Conservation (phyloP, 352 stramenopile species). For the Globisporangium spinosum region DNA sequence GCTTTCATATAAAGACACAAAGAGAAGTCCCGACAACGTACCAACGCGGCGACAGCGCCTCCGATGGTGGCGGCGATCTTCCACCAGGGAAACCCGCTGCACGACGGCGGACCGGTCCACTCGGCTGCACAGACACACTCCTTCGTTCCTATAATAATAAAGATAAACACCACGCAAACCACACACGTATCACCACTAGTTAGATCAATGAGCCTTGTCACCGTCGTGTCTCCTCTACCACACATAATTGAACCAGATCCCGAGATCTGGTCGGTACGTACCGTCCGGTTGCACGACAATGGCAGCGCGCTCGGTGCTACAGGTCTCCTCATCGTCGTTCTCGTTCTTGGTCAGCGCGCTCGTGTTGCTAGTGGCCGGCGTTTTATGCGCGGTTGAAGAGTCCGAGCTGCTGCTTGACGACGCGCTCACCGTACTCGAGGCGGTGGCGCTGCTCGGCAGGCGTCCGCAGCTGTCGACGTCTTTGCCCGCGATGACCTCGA, state of each 20-base stretch:
- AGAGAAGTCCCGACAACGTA: conserved; percentile 11
- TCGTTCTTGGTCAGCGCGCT: conserved; percentile 8
- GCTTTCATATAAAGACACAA: neutral
- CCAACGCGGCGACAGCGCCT: conserved; percentile 35
- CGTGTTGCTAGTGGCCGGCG: neutral
- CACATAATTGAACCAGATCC: neutral
- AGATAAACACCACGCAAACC: neutral
- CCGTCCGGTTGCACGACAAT: conserved; percentile 20
- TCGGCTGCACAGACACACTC: conserved; percentile 40
- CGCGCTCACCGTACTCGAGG: neutral
- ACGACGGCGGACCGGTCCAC: conserved; percentile 39
- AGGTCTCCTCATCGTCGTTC: conserved; percentile 21
- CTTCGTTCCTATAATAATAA: conserved; percentile 18
- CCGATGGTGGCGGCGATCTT: conserved; percentile 40
- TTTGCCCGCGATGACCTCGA: conserved; percentile 13
- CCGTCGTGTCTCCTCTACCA: neutral
- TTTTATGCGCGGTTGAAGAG: neutral
- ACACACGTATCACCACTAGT: neutral
- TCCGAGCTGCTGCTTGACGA: neutral
- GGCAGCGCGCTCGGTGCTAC: conserved; percentile 33
- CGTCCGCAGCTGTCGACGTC: conserved; percentile 15
- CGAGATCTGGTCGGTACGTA: neutral
- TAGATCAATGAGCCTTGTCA: neutral
- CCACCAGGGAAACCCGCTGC: conserved; percentile 38
- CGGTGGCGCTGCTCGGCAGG: conserved; percentile 9